phyloP scores from a whole-genome alignment of 371 early-diverging fungal genomes.

The Mycotypha africana region DNA sequence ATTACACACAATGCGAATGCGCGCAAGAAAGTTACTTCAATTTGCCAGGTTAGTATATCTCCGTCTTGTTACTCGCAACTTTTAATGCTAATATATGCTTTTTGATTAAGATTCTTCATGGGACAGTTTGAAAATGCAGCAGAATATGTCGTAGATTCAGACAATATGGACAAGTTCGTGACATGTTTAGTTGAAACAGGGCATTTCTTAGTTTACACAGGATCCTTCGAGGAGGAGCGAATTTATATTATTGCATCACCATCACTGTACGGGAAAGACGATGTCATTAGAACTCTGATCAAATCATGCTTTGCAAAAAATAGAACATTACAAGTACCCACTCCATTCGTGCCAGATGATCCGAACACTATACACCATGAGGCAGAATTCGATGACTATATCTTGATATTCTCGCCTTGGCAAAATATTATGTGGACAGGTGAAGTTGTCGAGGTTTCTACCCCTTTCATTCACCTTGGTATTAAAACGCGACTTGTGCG shows the following conservation, averaged over 20 bases:
- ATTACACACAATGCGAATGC: slow-evolving; percentile 59
- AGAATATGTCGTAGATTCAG: slow-evolving; percentile 62
- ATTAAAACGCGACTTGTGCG: slow-evolving; percentile 61
- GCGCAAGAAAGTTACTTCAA: slow-evolving; percentile 59
- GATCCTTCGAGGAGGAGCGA: slow-evolving; percentile 57
- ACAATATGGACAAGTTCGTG: slow-evolving; percentile 45
- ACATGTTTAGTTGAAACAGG: slow-evolving; percentile 56
- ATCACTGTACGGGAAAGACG: slow-evolving; percentile 31
- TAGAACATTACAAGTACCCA: slow-evolving; percentile 7
- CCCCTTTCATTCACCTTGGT: slow-evolving; percentile 48
- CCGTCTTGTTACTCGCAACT: background rate
- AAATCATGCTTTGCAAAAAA: slow-evolving; percentile 34
- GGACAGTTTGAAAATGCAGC: slow-evolving; percentile 69
- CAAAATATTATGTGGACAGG: slow-evolving; percentile 61
- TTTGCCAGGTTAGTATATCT: slow-evolving; percentile 44
- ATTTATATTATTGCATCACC: slow-evolving; percentile 59
- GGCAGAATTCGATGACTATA: slow-evolving; percentile 35
- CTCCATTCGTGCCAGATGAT: slow-evolving; percentile 1
- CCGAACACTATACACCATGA: background rate
- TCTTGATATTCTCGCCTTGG: slow-evolving; percentile 52
- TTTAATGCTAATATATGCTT: background rate
- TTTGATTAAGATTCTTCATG: slow-evolving; percentile 46
- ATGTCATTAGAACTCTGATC: slow-evolving; percentile 27
- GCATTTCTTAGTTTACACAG: slow-evolving; percentile 66
- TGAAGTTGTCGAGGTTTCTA: slow-evolving; percentile 37